Percentiles rank a stretch among this genome's conserved stretches.
phyloP scores from a whole-genome alignment of 2,329 filamentous ascomycete genomes.

The Colletotrichum aenigma region DNA sequence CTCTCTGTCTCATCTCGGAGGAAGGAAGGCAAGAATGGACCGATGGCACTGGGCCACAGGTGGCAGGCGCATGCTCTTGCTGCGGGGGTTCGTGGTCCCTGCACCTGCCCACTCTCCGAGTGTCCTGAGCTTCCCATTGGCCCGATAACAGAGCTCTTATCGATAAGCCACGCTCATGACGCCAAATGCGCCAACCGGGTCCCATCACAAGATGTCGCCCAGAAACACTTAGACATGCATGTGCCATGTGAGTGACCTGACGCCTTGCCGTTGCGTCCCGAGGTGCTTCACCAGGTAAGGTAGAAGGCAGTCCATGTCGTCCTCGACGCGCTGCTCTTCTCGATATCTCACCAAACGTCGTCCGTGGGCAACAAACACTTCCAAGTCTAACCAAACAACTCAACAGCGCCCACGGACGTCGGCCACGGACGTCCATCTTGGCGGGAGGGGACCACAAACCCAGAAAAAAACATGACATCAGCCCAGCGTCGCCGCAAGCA shows the following conservation, averaged over 20 bases:
- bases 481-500: slow-evolving; percentile 1
- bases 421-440: neutral
- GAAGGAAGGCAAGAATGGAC: neutral
- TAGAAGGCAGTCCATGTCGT: neutral
- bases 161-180: slow-evolving; percentile 16
- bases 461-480: slow-evolving; percentile 7
- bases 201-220: slow-evolving; percentile 14
- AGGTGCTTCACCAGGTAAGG: neutral
- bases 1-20: neutral
- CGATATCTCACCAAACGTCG: neutral
- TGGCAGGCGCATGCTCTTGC: neutral
- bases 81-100: neutral
- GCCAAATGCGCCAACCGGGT: slow-evolving; percentile 12
- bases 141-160: neutral
- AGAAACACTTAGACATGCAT: neutral
- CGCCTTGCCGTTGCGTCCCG: neutral
- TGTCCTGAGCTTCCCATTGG: neutral
- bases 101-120: neutral
- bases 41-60: neutral
- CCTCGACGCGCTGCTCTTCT: neutral
- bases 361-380: neutral
- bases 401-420: neutral
- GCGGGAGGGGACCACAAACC: neutral
- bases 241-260: slow-evolving; percentile 17
- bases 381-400: neutral